phyloP scores from a whole-genome alignment of 805 yeast species.

The Lipomyces lipofer region DNA sequence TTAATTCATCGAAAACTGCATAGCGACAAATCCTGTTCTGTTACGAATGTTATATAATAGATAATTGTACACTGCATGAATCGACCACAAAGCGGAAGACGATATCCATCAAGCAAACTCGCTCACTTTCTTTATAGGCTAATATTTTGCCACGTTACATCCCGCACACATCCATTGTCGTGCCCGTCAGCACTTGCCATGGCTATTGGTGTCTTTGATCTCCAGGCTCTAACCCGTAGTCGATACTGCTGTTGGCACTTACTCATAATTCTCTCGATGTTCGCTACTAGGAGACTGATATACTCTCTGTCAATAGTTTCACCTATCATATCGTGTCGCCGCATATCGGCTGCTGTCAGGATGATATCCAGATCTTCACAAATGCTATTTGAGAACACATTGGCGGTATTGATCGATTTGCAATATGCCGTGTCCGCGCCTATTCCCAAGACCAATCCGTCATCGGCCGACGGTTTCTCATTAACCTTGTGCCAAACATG shows the following conservation, averaged over 20 bases:
- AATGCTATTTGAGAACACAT: background rate
- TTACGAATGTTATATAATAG: too few species aligned
- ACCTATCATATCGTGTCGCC: slow-evolving; percentile 7
- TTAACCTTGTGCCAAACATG: background rate
- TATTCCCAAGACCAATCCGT: too few species aligned
- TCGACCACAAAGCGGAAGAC: too few species aligned
- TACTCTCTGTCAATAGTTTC: slow-evolving; percentile 5
- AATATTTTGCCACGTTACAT: too few species aligned
- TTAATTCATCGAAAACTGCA: background rate
- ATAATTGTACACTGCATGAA: too few species aligned
- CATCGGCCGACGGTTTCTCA: background rate
- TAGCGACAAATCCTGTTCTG: too few species aligned
- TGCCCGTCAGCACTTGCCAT: too few species aligned
- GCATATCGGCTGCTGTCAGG: slow-evolving; percentile 5
- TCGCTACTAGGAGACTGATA: background rate
- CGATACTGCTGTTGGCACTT: background rate
- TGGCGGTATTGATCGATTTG: too few species aligned
- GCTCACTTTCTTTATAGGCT: too few species aligned
- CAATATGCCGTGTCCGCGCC: too few species aligned
- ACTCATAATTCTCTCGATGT: background rate
- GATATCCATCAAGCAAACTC: too few species aligned
- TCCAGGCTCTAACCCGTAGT: background rate
- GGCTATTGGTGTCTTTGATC: background rate
- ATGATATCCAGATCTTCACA: slow-evolving; percentile 8
- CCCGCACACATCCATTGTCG: too few species aligned